Evolutionary conservation across 345 rosid genomes (phyloP).

Genomic region (Stellera chamaejasme): DNA sequence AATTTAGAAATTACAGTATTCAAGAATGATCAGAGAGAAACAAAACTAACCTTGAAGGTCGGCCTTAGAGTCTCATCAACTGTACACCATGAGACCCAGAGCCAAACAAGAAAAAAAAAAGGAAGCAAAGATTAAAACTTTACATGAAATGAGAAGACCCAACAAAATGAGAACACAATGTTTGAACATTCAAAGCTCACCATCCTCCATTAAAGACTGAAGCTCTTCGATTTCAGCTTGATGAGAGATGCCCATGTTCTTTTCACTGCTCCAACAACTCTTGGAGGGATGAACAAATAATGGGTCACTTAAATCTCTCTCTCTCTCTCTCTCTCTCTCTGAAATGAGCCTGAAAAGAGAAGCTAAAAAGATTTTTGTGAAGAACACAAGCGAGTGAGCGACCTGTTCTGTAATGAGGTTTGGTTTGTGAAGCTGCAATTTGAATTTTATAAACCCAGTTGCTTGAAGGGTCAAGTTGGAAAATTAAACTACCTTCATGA

Average conservation of each 20-base stretch:
- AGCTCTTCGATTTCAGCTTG: slow-evolving; percentile 71
- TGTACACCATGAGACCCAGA: slow-evolving; percentile 19
- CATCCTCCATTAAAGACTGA: slow-evolving; percentile 58
- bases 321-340: too few species aligned
- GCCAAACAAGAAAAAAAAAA: slow-evolving; percentile 2
- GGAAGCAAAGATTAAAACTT: slow-evolving; percentile 9
- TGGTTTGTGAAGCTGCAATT: too few species aligned
- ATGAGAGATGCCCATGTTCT: slow-evolving; percentile 40
- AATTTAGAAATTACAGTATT: slow-evolving; percentile 13
- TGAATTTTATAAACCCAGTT: too few species aligned
- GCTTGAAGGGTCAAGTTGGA: too few species aligned
- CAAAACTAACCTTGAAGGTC: slow-evolving; percentile 58
- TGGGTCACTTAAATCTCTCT: too few species aligned
- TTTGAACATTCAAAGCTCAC: slow-evolving; percentile 30
- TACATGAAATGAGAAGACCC: slow-evolving; percentile 14
- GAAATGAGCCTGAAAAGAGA: too few species aligned
- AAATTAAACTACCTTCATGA: too few species aligned
- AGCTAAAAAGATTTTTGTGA: too few species aligned
- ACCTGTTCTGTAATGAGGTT: too few species aligned
- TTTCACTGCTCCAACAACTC: background rate
- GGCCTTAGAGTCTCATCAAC: slow-evolving; percentile 63
- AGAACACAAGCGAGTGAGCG: too few species aligned
- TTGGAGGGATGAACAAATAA: background rate
- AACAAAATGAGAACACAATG: background rate
- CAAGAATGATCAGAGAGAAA: background rate